A percentile compares a stretch with the other conserved stretches of the same genome.
phyloP scores from a whole-genome alignment of 2,329 filamentous ascomycete genomes.

The Ascomycota sp. region DNA sequence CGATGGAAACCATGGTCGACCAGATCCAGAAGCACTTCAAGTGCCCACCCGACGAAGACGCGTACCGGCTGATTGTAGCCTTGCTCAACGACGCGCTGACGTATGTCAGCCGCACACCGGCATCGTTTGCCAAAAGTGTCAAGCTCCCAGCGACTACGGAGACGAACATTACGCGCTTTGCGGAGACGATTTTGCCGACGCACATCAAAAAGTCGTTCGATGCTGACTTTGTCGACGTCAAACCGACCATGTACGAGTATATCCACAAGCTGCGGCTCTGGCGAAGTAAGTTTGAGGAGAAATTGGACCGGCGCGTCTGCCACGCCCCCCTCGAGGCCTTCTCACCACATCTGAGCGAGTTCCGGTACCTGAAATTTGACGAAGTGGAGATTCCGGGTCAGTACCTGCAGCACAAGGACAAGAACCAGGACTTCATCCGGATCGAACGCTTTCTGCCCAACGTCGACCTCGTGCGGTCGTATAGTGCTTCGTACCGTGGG shows the following conservation, averaged over 20 bases:
- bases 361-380: constrained; percentile 93
- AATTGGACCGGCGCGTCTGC: constrained; percentile 63
- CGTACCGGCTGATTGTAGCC: constrained; percentile 90
- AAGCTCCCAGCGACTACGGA: constrained; percentile 81
- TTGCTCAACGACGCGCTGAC: constrained; percentile 85
- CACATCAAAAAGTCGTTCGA: constrained; percentile 96
- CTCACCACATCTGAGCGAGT: constrained; percentile 83
- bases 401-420: constrained; percentile 91
- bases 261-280: constrained; percentile 89
- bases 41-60: constrained; percentile 92
- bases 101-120: constrained; percentile 72
- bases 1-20: constrained; percentile 99
- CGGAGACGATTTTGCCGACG: constrained; percentile 78
- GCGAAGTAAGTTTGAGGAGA: constrained; percentile 96
- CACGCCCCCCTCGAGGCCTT: constrained; percentile 60
- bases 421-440: constrained; percentile 94
- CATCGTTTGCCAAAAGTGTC: constrained; percentile 70
- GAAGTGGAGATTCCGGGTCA: constrained; percentile 95
- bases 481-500: constrained; percentile 75
- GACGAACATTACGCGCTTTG: constrained; percentile 88
- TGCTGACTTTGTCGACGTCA: constrained; percentile 83
- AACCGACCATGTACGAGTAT: constrained; percentile 95
- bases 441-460: constrained; percentile 93
- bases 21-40: constrained; percentile 99
- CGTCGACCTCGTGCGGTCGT: constrained; percentile 75